phyloP scores from a whole-genome alignment of 2,329 filamentous ascomycete genomes.

The Mollisiaceae sp. region DNA sequence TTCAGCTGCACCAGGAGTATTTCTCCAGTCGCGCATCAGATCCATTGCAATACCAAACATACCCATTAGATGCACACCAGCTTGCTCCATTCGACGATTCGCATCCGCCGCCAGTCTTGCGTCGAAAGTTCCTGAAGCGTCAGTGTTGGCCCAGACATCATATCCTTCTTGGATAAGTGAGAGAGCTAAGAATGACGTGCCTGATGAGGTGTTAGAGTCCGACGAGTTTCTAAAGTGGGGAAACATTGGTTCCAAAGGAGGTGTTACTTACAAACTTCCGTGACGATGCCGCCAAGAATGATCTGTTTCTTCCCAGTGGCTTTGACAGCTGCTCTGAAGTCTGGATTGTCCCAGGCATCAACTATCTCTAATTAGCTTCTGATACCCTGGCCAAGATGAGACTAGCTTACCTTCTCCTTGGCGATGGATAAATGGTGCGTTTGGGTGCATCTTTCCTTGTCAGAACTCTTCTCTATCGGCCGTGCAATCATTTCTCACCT shows the following conservation, averaged over 20 bases:
- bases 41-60: conserved; percentile 41
- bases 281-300: conserved; percentile 74
- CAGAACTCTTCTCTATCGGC: neutral
- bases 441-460: conserved; percentile 58
- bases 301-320: conserved; percentile 71
- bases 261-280: conserved; percentile 67
- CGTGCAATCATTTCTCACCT: conserved; percentile 42
- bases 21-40: conserved; percentile 39
- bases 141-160: conserved; percentile 74
- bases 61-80: conserved; percentile 61
- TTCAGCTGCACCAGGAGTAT: conserved; percentile 21
- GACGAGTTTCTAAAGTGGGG: neutral
- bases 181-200: conserved; percentile 74
- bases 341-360: conserved; percentile 76
- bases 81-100: conserved; percentile 69
- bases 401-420: conserved; percentile 42
- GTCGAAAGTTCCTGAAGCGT: conserved; percentile 71
- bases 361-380: conserved; percentile 52
- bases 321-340: conserved; percentile 68
- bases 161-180: conserved; percentile 74
- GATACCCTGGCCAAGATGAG: neutral
- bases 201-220: conserved; percentile 36
- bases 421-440: conserved; percentile 68
- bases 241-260: neutral
- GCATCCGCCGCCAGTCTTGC: conserved; percentile 64